Base-by-base conservation (phyloP, 1,284 basidiomycete genomes). In the Athelia sp. region DNA sequence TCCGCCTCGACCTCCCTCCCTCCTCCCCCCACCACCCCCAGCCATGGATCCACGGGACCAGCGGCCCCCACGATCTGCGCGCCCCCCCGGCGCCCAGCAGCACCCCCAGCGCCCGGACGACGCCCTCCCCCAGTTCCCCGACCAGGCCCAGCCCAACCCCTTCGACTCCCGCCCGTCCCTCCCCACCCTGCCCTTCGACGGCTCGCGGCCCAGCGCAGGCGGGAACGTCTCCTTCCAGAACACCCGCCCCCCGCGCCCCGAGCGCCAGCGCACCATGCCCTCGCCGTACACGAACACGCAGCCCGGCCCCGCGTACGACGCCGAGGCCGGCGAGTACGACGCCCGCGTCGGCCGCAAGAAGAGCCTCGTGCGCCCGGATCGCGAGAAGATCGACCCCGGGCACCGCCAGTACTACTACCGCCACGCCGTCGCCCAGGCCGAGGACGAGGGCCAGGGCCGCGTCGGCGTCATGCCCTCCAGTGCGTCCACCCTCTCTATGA, bases 401-500 rank as follows among this genome's bases (percentile, higher is more conserved):
- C 94, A 98, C 74, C 81, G 94, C 40, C 86, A 96, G 58, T 99
- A 90, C 85, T 90, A 98, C 71, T 99, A 99, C 70, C 85, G 93
- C 48, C 87, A 81, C 56, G 93, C 91, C 68, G 91, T 92, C 14
- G 87, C 88, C 18, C 84, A 90, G 62, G 78, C 93, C 66, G 84
- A 87, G 64, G 75, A 84, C 51, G 82, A 84, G 55, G 77, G 80
- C 14, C 65, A 67, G 26, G 72, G 73, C 32, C 65, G 74, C 46
- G 73, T 90, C 3, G 87, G 82, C 50, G 80, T 93, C 17, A 73
- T 85, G 64, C 87, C 92, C 18, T 92, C 89, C 46, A 78, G 91
- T 93, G 60, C 61, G 90, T 81, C 50, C 50, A 48, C 47, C 40
- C 31, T 43, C 24, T 51, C 45, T 14, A 26, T 26, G 18, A 36